Evolutionary conservation across 139 green algal genomes (phyloP), one percentile per base, ranked within the genome.

Genomic region (Chlamydomonas eustigma): DNA sequence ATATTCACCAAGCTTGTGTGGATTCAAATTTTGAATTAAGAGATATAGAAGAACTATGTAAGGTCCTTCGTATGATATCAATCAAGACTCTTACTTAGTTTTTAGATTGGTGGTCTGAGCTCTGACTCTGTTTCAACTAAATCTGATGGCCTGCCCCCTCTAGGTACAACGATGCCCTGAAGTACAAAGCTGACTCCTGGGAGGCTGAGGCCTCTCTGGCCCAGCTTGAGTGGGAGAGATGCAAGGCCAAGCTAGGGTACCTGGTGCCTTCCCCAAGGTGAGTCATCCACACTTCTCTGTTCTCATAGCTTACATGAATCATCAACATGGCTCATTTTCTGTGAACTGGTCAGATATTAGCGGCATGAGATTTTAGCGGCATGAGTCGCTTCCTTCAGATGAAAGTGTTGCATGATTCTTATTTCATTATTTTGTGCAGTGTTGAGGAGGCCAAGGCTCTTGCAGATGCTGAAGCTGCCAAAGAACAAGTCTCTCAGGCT

Each of bases 111-210:
- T n/a, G n/a, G n/a, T n/a, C n/a, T n/a, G n/a, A n/a, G n/a, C n/a
- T n/a, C n/a, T n/a, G n/a, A n/a, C n/a, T n/a, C n/a, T n/a, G n/a
- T n/a, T n/a, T n/a, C n/a, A n/a, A n/a, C n/a, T n/a, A n/a, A n/a
- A n/a, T n/a, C n/a, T n/a, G n/a, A n/a, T n/a, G n/a, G n/a, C n/a
- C n/a, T n/a, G n/a, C 67, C 22, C 44, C 44, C 44, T 58, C 50
- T 51, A 86, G 87, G 75, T 92, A 91, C 76, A 81, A 91, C 58
- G 81, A 93, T 81, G 83, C 86, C 0, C 82, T 96, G 78, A 73
- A 44, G 30, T 73, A 87, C 70, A 92, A 92, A 69, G 34, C 82
- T 0, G 85, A 92, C 71, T 90, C 83, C 51, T 89, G 86, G 65
- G 89, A 94, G 76, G 88, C 76, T 1, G 31, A 81, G 24, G 73